These are phyloP conservation scores for Nevesoporus exiguus DNA, from an alignment of 768 basidiomycete species.

Conservation along the genomic window DNA sequence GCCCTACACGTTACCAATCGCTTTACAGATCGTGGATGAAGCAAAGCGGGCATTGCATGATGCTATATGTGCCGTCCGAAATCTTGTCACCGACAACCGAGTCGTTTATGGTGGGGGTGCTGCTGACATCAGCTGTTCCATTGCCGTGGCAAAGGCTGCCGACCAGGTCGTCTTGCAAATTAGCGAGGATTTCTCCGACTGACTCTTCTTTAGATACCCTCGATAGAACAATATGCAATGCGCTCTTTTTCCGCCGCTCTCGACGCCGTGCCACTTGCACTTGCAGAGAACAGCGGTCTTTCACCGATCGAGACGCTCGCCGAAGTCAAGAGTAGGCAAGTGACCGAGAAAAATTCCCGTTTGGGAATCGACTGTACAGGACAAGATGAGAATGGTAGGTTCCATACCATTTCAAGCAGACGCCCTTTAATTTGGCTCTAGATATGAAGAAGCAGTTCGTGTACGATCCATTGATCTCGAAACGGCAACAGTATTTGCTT, in stretches of 20 bases:
- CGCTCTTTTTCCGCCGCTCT: constrained; percentile 96
- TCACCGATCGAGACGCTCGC: constrained; percentile 97
- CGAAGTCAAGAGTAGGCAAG: constrained; percentile 90
- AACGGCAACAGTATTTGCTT: constrained; percentile 92
- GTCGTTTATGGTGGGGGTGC: constrained; percentile 99
- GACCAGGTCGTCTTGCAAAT: constrained; percentile 64
- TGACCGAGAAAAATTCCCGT: constrained; percentile 76
- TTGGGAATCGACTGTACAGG: constrained; percentile 94
- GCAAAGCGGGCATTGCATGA: constrained; percentile 98
- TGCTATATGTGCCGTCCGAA: constrained; percentile 95
- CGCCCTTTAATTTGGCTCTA: constrained; percentile 29
- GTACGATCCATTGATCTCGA: constrained; percentile 95
- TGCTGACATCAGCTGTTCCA: constrained; percentile 92
- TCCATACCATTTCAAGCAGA: background rate
- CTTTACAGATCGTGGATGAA: constrained; percentile 89
- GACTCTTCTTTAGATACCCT: constrained; percentile 61
- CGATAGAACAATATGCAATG: constrained; percentile 99
- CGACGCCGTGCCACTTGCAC: constrained; percentile 91
- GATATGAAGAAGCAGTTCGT: constrained; percentile 99
- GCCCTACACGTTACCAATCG: background rate
- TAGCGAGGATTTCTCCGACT: background rate
- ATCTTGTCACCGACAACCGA: constrained; percentile 90
- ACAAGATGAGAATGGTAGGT: constrained; percentile 78
- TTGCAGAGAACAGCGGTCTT: constrained; percentile 97
- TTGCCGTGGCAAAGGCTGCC: constrained; percentile 91